Conservation (phyloP, 768 basidiomycete genomes). For the Boletus patriciae region DNA sequence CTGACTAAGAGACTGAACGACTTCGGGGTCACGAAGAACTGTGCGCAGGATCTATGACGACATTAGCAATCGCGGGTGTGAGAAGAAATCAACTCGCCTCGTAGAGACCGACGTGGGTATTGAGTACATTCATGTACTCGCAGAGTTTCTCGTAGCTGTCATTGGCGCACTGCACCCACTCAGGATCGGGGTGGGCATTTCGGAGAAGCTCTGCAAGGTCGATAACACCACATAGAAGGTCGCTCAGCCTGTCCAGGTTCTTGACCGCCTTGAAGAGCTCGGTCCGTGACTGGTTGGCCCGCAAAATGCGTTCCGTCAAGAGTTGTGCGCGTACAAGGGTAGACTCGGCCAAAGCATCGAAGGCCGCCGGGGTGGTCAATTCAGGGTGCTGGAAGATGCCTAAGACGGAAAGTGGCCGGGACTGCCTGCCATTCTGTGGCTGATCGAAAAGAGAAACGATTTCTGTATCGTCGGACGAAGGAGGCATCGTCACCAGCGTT, state of each 20-base stretch:
- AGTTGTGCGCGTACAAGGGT: constrained; percentile 79
- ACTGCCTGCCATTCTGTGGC: constrained; percentile 41
- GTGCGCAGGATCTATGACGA: constrained; percentile 60
- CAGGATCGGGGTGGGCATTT: constrained; percentile 86
- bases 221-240: constrained; percentile 93
- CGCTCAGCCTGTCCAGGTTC: constrained; percentile 94
- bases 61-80: constrained; percentile 18
- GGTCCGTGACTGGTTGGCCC: constrained; percentile 64
- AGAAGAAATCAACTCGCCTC: constrained; percentile 54
- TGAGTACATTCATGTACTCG: constrained; percentile 96
- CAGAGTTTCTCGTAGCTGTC: constrained; percentile 88
- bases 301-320: constrained; percentile 80
- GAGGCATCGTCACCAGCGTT: constrained; percentile 50
- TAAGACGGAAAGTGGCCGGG: constrained; percentile 51
- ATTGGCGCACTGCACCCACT: constrained; percentile 84
- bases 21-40: constrained; percentile 65
- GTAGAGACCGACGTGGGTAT: constrained; percentile 89
- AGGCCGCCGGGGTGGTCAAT: constrained; percentile 65
- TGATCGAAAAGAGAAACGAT: constrained; percentile 73
- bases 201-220: constrained; percentile 93
- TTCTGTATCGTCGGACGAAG: constrained; percentile 63
- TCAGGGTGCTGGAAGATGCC: constrained; percentile 85
- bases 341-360: constrained; percentile 71
- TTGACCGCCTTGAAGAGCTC: constrained; percentile 89
- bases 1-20: constrained; percentile 63